Percentiles rank a stretch among this genome's conserved stretches.
Evolutionary conservation across 2,329 filamentous ascomycete genomes (phyloP).

Genomic region (Kalmusia sp.): DNA sequence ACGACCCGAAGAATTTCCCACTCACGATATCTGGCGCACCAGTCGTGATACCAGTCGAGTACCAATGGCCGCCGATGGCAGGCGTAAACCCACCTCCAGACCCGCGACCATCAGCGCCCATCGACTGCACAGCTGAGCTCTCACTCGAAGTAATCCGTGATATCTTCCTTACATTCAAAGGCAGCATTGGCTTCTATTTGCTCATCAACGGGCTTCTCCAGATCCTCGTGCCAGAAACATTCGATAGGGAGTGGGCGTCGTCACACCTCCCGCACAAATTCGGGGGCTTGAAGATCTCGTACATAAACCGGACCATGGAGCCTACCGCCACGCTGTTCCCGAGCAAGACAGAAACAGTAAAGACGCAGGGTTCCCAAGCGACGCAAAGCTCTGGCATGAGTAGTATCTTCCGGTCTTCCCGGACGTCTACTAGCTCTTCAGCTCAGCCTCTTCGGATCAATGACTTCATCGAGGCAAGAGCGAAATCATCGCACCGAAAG

Average conservation of each 20-base stretch:
- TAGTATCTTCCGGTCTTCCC: constrained; percentile 8
- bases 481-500: constrained; percentile 14
- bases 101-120: constrained; percentile 17
- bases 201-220: constrained; percentile 23
- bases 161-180: constrained; percentile 24
- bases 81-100: constrained; percentile 24
- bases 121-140: constrained; percentile 16
- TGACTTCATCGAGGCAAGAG: constrained; percentile 26
- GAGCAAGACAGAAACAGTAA: constrained; percentile 13
- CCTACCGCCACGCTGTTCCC: constrained; percentile 17
- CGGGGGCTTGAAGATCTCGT: constrained; percentile 23
- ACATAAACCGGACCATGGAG: constrained; percentile 19
- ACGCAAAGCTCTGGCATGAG: constrained; percentile 6
- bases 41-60: constrained; percentile 24
- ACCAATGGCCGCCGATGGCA: constrained; percentile 23
- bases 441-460: constrained; percentile 19
- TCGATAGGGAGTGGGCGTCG: constrained; percentile 21
- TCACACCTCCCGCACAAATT: constrained; percentile 27
- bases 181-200: constrained; percentile 24
- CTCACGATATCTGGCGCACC: constrained; percentile 20
- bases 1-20: constrained; percentile 15
- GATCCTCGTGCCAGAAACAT: constrained; percentile 20
- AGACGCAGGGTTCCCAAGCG: neutral
- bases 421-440: neutral
- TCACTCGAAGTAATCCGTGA: constrained; percentile 16